These are phyloP conservation scores for Gigaspora rosea DNA, from an alignment of 192 early-diverging fungal genomes.

Conservation along the genomic window DNA sequence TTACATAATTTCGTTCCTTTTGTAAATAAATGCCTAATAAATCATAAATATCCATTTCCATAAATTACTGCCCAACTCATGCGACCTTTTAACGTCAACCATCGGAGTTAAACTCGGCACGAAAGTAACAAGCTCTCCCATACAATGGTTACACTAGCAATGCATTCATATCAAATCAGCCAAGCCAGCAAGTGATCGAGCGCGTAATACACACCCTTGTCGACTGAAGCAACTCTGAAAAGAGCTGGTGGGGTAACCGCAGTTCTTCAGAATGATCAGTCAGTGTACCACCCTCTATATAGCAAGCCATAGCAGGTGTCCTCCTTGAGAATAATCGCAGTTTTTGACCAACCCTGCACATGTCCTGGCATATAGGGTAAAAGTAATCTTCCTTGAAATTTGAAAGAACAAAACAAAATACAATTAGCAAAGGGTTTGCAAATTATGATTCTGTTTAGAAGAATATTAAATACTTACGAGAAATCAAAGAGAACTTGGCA, in stretches of 20 bases:
- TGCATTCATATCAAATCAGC: neutral
- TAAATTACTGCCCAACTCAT: no score
- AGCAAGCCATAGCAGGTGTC: slow-evolving; percentile 23
- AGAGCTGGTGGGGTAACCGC: slow-evolving; percentile 20
- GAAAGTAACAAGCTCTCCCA: no score
- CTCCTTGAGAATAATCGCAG: slow-evolving; percentile 27
- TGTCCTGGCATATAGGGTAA: neutral
- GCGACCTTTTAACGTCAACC: no score
- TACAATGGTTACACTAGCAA: no score
- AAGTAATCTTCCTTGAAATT: slow-evolving; percentile 13
- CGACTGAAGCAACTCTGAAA: slow-evolving; percentile 30
- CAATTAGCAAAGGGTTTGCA: neutral
- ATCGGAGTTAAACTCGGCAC: no score
- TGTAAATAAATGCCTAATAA: no score
- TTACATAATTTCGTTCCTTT: no score
- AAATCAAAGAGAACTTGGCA: neutral
- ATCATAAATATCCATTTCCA: no score
- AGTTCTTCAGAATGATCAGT: slow-evolving; percentile 34
- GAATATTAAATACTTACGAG: slow-evolving; percentile 20
- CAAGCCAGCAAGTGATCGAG: slow-evolving; percentile 17
- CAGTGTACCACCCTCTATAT: slow-evolving; percentile 21
- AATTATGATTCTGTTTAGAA: slow-evolving; percentile 4
- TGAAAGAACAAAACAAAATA: neutral
- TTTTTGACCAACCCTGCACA: slow-evolving; percentile 18
- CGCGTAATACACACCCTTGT: slow-evolving; percentile 31